Percentiles rank a stretch among this genome's conserved stretches.
Evolutionary conservation across 495 filamentous ascomycete genomes (phyloP).

Genomic region (Annulohypoxylon nitens): DNA sequence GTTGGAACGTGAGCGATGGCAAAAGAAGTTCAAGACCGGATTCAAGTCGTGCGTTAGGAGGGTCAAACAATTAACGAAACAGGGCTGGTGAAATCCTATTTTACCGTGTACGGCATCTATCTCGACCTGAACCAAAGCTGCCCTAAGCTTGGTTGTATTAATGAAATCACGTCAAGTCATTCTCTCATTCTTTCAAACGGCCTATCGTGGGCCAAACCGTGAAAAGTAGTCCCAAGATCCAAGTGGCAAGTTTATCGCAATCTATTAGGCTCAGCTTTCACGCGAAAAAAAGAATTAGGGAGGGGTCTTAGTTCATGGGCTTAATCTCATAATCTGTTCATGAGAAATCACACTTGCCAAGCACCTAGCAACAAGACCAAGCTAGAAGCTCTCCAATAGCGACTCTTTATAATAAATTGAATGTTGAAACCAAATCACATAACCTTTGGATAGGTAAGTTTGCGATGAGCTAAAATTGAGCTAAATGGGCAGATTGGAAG

Average conservation of each 20-base stretch:
- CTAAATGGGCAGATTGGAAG: neutral
- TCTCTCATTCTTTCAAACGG: neutral
- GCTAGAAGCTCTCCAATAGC: neutral
- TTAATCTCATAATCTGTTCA: too few relatives aligned
- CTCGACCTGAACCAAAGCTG: constrained; percentile 10
- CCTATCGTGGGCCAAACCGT: neutral
- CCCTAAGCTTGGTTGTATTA: constrained; percentile 22
- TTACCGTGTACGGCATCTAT: constrained; percentile 32
- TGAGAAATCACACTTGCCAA: too few relatives aligned
- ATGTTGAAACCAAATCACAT: neutral
- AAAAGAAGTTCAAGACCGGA: constrained; percentile 71
- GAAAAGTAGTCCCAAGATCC: neutral
- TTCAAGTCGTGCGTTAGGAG: constrained; percentile 71
- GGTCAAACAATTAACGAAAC: constrained; percentile 73
- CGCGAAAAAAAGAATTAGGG: neutral
- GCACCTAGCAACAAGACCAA: too few relatives aligned
- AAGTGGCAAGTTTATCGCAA: neutral
- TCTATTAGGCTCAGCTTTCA: neutral
- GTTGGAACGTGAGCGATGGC: constrained; percentile 74
- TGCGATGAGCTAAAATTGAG: neutral
- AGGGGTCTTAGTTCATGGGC: too few relatives aligned
- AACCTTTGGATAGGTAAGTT: neutral
- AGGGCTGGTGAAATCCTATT: constrained; percentile 72
- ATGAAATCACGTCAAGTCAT: constrained; percentile 30
- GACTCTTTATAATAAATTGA: neutral